Evolutionary conservation across 225 moss, liverwort and hornwort genomes (phyloP).

Genomic region (Pleurozium schreberi): DNA sequence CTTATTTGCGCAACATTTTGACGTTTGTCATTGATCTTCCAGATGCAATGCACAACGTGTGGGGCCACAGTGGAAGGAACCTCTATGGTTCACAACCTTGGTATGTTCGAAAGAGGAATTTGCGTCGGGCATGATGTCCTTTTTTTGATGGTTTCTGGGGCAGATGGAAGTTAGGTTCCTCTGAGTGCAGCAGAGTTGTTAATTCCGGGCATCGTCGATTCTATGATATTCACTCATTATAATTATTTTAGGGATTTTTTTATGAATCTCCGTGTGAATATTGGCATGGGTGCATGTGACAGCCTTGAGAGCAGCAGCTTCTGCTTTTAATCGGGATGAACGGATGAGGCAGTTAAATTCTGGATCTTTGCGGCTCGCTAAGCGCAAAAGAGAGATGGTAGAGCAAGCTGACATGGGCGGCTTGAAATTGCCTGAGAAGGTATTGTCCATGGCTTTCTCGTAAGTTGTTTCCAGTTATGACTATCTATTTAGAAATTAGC

Average conservation of each 20-base stretch:
- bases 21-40: slow-evolving; percentile 9
- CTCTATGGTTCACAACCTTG: slow-evolving; percentile 78
- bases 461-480: not conserved
- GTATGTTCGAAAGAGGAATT: slow-evolving; percentile 21
- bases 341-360: slow-evolving; percentile 46
- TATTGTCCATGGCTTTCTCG: not conserved
- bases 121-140: not conserved
- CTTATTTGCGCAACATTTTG: not conserved
- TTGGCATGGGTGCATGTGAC: slow-evolving; percentile 16
- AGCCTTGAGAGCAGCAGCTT: slow-evolving; percentile 89
- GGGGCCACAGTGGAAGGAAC: slow-evolving; percentile 64
- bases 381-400: slow-evolving; percentile 63
- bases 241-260: not conserved
- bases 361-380: slow-evolving; percentile 37
- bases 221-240: not conserved
- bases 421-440: slow-evolving; percentile 54
- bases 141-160: not conserved
- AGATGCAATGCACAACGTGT: slow-evolving; percentile 81
- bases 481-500: not conserved
- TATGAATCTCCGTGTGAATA: not conserved
- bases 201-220: not conserved
- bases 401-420: slow-evolving; percentile 57
- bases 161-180: not conserved
- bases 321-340: slow-evolving; percentile 68
- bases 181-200: not conserved